These are phyloP conservation scores for Parathielavia appendiculata DNA, from an alignment of 495 filamentous ascomycete genomes.

Conservation along the genomic window DNA sequence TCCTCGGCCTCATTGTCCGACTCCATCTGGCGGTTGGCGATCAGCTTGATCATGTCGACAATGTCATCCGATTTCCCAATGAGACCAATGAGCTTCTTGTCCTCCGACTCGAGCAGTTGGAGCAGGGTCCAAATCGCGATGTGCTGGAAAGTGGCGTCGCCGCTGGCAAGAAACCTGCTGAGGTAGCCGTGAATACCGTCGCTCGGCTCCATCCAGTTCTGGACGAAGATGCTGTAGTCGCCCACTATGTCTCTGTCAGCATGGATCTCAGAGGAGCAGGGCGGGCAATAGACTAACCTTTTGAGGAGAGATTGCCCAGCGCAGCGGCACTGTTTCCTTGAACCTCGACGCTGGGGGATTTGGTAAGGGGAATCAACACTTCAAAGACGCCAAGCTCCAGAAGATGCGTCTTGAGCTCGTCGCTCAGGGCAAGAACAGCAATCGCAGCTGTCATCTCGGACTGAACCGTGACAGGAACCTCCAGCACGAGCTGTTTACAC, in stretches of 20 bases:
- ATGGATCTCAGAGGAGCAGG: background rate
- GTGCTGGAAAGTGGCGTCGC: constrained; percentile 96
- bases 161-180: constrained; percentile 83
- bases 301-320: constrained; percentile 90
- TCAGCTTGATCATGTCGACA: constrained; percentile 81
- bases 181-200: constrained; percentile 96
- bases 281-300: constrained; percentile 58
- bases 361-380: constrained; percentile 89
- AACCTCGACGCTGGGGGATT: constrained; percentile 92
- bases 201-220: constrained; percentile 86
- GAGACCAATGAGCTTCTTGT: constrained; percentile 72
- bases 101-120: constrained; percentile 90
- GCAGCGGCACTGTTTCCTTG: constrained; percentile 98
- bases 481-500: constrained; percentile 92
- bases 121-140: constrained; percentile 98
- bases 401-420: constrained; percentile 88
- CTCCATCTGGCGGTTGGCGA: constrained; percentile 84
- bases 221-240: constrained; percentile 92
- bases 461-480: constrained; percentile 90
- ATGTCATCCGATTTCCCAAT: constrained; percentile 86
- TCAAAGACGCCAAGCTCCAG: constrained; percentile 94
- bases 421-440: constrained; percentile 91
- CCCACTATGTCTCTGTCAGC: constrained; percentile 58
- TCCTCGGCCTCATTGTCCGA: constrained; percentile 86
- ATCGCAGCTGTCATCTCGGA: constrained; percentile 99